A percentile compares a stretch with the other conserved stretches of the same genome.
Conservation (phyloP, 2,329 filamentous ascomycete species). For the Trichoderma citrinoviride region DNA sequence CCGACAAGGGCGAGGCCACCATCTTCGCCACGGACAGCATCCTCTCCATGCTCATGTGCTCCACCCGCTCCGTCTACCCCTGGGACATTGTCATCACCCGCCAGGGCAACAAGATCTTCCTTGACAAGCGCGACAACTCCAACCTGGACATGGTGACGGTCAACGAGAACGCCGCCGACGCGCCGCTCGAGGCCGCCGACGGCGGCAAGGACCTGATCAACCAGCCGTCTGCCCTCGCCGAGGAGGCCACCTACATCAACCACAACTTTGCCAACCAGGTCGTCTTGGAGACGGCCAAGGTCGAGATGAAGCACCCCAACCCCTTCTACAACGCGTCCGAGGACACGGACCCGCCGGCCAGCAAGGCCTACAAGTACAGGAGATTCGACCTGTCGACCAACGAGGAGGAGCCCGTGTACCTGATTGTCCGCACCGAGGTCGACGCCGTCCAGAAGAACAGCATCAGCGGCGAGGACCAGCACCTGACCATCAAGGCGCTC, state of each 20-base stretch:
- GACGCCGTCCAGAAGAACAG: slow-evolving; percentile 96
- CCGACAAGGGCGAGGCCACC: slow-evolving; percentile 91
- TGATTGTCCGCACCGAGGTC: slow-evolving; percentile 91
- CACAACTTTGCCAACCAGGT: slow-evolving; percentile 99
- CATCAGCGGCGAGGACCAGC: slow-evolving; percentile 87
- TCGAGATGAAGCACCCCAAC: slow-evolving; percentile 83
- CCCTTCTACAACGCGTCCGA: slow-evolving; percentile 96
- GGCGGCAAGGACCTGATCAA: slow-evolving; percentile 94
- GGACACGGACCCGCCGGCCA: slow-evolving; percentile 89
- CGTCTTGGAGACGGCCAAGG: slow-evolving; percentile 76
- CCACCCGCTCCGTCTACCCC: slow-evolving; percentile 92
- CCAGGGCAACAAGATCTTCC: slow-evolving; percentile 94
- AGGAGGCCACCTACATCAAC: slow-evolving; percentile 99
- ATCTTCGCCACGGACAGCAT: slow-evolving; percentile 98
- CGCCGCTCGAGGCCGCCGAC: slow-evolving; percentile 85
- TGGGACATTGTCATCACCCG: slow-evolving; percentile 96
- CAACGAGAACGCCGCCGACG: slow-evolving; percentile 97
- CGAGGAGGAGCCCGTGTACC: slow-evolving; percentile 88
- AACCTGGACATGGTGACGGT: slow-evolving; percentile 96
- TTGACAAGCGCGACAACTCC: slow-evolving; percentile 96
- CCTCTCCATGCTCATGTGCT: slow-evolving; percentile 98
- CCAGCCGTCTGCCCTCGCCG: slow-evolving; percentile 85
- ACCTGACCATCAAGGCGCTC: slow-evolving; percentile 87
- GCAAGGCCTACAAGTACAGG: slow-evolving; percentile 98
- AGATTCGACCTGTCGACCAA: slow-evolving; percentile 93